Conservation (phyloP, 2,329 filamentous ascomycete genomes). For the Nannizziopsis barbatae region DNA sequence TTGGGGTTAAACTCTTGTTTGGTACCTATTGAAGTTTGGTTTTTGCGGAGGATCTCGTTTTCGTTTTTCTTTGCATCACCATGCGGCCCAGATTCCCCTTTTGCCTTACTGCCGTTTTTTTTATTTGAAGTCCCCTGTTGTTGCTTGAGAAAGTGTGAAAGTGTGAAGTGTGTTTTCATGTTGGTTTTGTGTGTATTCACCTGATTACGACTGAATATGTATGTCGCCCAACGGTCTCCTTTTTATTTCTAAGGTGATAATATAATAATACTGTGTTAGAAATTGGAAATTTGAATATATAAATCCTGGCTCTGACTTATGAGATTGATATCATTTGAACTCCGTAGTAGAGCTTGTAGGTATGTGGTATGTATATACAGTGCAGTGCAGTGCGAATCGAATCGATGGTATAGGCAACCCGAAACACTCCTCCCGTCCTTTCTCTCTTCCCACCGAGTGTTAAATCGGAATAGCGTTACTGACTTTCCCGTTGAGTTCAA, state of each 20-base stretch:
- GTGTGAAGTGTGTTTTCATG: not conserved
- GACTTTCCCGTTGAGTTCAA: slow-evolving; percentile 42
- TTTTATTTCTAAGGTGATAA: no score
- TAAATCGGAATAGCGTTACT: slow-evolving; percentile 41
- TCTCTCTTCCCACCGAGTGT: slow-evolving; percentile 5
- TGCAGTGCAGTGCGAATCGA: no score
- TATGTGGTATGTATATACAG: no score
- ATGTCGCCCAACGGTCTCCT: no score
- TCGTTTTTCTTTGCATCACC: slow-evolving; percentile 2
- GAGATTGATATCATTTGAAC: no score
- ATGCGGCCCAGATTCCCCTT: slow-evolving; percentile 5
- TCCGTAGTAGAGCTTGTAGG: no score
- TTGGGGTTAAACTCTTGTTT: not conserved
- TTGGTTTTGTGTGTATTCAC: not conserved
- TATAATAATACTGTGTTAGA: not conserved
- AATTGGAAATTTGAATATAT: not conserved
- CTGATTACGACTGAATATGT: not conserved
- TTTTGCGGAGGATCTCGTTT: slow-evolving; percentile 3
- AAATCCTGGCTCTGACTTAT: no score
- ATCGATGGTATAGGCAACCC: no score
- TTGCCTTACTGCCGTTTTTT: not conserved
- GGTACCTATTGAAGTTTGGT: not conserved
- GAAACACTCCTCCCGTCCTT: no score
- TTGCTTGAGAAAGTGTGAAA: not conserved
- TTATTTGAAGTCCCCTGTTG: not conserved